A percentile compares a stretch with the other conserved stretches of the same genome.
Evolutionary conservation across 768 basidiomycete genomes (phyloP).

Genomic region (Podaxis carcinomalis): DNA sequence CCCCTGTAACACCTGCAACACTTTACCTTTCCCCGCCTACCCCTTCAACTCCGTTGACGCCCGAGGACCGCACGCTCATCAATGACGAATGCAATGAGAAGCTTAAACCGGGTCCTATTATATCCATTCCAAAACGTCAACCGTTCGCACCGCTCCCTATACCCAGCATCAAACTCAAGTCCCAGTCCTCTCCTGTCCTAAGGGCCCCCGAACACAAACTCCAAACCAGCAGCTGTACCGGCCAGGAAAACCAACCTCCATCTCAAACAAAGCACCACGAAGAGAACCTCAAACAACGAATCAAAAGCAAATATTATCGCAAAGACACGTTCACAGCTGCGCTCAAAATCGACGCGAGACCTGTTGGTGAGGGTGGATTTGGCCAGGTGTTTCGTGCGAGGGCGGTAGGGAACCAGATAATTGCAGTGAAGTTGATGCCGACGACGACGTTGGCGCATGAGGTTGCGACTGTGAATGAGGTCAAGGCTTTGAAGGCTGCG

Average conservation of each 20-base stretch:
- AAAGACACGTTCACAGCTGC: constrained; percentile 6
- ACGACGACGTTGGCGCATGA: constrained; percentile 5
- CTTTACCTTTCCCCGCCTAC: not conserved
- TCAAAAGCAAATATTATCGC: not conserved
- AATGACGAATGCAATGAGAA: not conserved
- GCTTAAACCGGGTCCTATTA: not conserved
- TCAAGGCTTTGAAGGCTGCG: constrained; percentile 2
- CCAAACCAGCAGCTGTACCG: not conserved
- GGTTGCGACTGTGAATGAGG: constrained; percentile 7
- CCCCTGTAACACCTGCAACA: not conserved
- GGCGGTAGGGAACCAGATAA: not conserved
- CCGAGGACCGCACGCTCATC: constrained; percentile 1
- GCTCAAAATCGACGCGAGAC: constrained; percentile 1
- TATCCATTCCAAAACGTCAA: not conserved
- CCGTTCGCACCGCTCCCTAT: not conserved
- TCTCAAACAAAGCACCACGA: not conserved
- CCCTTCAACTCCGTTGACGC: not conserved
- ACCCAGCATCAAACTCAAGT: not conserved
- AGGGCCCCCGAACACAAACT: not conserved
- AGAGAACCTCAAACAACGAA: not conserved
- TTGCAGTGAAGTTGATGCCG: constrained; percentile 6
- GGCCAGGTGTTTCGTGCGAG: constrained; percentile 8
- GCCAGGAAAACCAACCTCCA: not conserved
- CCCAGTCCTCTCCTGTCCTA: not conserved
- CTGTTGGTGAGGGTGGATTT: constrained; percentile 9